These are phyloP conservation scores for Amanita molliuscula DNA, from an alignment of 768 basidiomycete genomes.

Conservation along the genomic window DNA sequence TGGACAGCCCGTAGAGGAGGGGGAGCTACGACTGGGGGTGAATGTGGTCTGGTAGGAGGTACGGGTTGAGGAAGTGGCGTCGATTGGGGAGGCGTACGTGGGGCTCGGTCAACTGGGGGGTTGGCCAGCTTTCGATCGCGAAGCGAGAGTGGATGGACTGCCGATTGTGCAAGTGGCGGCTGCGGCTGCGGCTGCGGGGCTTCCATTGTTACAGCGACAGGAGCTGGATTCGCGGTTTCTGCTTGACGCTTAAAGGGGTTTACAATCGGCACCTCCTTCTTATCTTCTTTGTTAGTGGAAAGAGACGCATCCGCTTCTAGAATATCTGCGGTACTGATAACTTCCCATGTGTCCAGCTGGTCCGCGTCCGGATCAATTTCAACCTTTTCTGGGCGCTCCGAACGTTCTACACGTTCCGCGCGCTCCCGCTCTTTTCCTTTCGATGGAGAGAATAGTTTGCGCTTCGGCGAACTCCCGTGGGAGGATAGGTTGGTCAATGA, in stretches of 20 bases:
- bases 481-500: slow-evolving; percentile 1
- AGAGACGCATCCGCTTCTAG: background rate
- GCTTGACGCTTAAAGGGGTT: background rate
- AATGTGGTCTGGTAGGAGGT: background rate
- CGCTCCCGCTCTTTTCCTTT: slow-evolving; percentile 1
- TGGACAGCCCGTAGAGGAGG: background rate
- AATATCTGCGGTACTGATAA: background rate
- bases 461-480: background rate
- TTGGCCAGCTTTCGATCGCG: background rate
- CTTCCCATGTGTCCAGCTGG: slow-evolving; percentile 1
- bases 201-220: background rate
- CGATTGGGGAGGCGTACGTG: background rate
- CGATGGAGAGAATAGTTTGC: background rate
- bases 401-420: background rate
- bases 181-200: background rate
- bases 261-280: background rate
- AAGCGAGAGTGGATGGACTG: background rate
- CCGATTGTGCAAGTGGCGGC: background rate
- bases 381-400: background rate
- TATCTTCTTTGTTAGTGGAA: background rate
- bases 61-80: background rate
- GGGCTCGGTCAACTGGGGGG: background rate
- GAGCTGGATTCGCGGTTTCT: background rate
- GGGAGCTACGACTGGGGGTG: background rate
- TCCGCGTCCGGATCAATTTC: background rate